Evolutionary conservation across 2,329 filamentous ascomycete species (phyloP).

Genomic region (Apiospora aurea): DNA sequence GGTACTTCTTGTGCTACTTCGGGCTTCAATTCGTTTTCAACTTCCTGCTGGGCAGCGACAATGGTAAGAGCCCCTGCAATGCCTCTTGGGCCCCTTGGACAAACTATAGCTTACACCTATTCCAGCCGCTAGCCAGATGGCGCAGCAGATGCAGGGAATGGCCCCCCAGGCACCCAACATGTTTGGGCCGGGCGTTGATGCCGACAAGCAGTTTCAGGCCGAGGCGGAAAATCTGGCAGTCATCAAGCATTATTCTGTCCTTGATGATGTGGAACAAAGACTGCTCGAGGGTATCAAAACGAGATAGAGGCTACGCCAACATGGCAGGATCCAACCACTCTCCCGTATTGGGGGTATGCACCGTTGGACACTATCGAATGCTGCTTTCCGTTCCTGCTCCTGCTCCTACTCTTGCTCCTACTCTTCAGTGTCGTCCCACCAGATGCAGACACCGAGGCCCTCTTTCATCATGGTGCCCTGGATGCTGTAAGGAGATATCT

Average conservation of each 20-base stretch:
- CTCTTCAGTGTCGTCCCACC: slow-evolving; percentile 59
- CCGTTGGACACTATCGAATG: neutral
- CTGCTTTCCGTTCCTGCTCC: neutral
- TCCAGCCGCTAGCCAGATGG: slow-evolving; percentile 87
- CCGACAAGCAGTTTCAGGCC: slow-evolving; percentile 90
- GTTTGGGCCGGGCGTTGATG: slow-evolving; percentile 92
- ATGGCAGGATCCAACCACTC: slow-evolving; percentile 14
- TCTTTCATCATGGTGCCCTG: slow-evolving; percentile 69
- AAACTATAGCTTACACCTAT: slow-evolving; percentile 13
- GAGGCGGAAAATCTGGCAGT: slow-evolving; percentile 97
- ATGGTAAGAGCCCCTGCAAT: slow-evolving; percentile 67
- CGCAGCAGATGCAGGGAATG: slow-evolving; percentile 81
- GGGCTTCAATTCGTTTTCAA: slow-evolving; percentile 97
- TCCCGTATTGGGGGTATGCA: neutral
- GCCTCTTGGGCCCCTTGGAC: neutral
- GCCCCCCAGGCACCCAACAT: slow-evolving; percentile 74
- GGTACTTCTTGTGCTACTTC: slow-evolving; percentile 98
- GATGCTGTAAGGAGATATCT: slow-evolving; percentile 72
- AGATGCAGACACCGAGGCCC: slow-evolving; percentile 68
- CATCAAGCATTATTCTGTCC: slow-evolving; percentile 88
- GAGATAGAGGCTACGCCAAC: slow-evolving; percentile 39
- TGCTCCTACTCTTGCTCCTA: neutral
- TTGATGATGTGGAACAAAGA: slow-evolving; percentile 87
- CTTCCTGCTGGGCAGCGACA: slow-evolving; percentile 94
- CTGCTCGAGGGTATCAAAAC: slow-evolving; percentile 66